A percentile compares a stretch with the other conserved stretches of the same genome.
Evolutionary conservation across 768 basidiomycete genomes (phyloP).

Genomic region (Kwoniella pini): DNA sequence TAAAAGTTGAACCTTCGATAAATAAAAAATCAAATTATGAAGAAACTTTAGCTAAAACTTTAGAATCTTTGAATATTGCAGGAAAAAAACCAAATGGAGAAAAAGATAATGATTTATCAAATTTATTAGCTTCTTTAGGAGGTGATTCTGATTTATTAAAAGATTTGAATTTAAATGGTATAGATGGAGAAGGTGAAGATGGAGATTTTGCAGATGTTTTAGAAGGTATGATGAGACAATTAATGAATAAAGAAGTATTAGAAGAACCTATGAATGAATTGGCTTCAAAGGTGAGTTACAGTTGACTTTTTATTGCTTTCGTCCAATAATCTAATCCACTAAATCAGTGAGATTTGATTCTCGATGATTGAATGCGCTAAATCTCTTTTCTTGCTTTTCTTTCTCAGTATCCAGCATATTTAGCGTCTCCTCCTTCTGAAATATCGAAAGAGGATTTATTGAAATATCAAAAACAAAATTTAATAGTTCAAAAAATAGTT

Average conservation of each 20-base stretch:
- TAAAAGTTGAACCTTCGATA: background rate
- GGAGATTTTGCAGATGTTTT: conserved; percentile 47
- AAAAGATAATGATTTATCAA: conserved; percentile 31
- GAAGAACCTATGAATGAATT: conserved; percentile 54
- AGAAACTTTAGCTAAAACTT: conserved; percentile 34
- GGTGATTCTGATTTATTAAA: conserved; percentile 32
- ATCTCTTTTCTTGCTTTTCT: too few relatives aligned
- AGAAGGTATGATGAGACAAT: conserved; percentile 55
- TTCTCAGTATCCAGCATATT: conserved; percentile 53
- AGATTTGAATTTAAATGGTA: conserved; percentile 20
- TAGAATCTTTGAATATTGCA: conserved; percentile 33
- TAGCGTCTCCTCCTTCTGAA: conserved; percentile 41
- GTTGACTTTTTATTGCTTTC: background rate
- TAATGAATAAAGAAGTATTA: conserved; percentile 55
- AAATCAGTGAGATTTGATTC: too few relatives aligned
- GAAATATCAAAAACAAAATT: conserved; percentile 44
- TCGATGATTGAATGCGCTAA: too few relatives aligned
- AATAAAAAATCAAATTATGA: conserved; percentile 29
- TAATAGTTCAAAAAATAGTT: conserved; percentile 45
- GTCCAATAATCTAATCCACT: too few relatives aligned
- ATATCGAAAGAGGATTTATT: conserved; percentile 36
- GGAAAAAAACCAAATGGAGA: conserved; percentile 6
- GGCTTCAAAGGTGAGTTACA: conserved; percentile 47
- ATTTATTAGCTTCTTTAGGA: conserved; percentile 31
- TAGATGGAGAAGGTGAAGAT: conserved; percentile 32